Conservation (phyloP, 75 land plant species). For the Pinus taeda region DNA sequence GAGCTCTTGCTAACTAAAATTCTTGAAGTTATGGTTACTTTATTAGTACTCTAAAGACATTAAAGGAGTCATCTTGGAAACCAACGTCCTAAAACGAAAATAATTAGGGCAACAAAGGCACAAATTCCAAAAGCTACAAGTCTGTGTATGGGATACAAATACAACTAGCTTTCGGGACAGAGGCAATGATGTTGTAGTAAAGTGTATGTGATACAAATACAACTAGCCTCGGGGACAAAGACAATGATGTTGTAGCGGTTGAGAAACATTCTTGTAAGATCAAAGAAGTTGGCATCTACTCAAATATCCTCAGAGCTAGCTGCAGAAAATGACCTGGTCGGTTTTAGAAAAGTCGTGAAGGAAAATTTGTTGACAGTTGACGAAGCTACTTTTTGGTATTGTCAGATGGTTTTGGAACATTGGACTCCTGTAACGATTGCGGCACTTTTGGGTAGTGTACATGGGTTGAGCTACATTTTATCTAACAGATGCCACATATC, state of each 20-base stretch:
- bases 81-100: too few species aligned
- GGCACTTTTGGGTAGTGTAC: too few species aligned
- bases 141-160: neutral
- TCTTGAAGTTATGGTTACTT: too few species aligned
- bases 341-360: conserved; percentile 40
- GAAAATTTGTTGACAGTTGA: conserved; percentile 22
- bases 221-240: neutral
- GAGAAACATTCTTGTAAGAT: neutral
- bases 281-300: conserved; percentile 1
- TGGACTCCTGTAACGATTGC: conserved; percentile 71
- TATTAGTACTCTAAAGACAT: too few species aligned
- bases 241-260: neutral
- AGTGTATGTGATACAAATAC: neutral
- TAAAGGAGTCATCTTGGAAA: too few species aligned
- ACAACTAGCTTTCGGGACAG: neutral
- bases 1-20: too few species aligned
- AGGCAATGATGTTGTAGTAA: neutral
- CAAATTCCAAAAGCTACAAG: neutral
- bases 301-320: conserved; percentile 58
- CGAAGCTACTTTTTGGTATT: conserved; percentile 55
- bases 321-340: conserved; percentile 50
- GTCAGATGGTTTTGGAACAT: conserved; percentile 46
- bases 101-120: too few species aligned
- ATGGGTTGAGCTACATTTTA: conserved; percentile 45
- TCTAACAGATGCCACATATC: conserved; percentile 12